Percentiles rank a stretch among this genome's conserved stretches.
Evolutionary conservation across 495 filamentous ascomycete genomes (phyloP).

Genomic region (Xylaria grammica): DNA sequence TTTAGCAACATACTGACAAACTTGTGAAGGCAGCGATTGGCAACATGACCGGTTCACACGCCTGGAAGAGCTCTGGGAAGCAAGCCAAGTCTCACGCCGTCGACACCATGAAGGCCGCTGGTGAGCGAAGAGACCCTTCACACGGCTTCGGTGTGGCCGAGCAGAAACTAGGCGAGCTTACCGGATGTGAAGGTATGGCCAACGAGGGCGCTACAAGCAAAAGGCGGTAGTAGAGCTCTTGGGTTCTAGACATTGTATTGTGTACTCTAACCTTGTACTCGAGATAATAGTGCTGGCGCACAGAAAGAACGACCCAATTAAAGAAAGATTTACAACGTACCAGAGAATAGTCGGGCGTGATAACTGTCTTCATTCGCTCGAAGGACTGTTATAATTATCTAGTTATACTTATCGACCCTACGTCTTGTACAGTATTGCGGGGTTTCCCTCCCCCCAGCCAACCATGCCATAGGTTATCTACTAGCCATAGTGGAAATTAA

Average conservation of each 20-base stretch:
- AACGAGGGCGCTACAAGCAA: slow-evolving; percentile 49
- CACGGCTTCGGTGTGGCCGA: slow-evolving; percentile 51
- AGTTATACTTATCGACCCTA: too few species aligned
- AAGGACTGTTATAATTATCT: too few species aligned
- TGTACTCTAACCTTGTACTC: background rate
- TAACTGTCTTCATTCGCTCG: too few species aligned
- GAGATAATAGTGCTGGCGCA: too few species aligned
- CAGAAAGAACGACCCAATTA: too few species aligned
- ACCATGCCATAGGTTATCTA: too few species aligned
- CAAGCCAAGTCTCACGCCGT: slow-evolving; percentile 53
- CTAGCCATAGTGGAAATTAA: too few species aligned
- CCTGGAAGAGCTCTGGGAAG: slow-evolving; percentile 51
- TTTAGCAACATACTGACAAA: background rate
- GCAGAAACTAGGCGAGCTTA: slow-evolving; percentile 47
- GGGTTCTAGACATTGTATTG: background rate
- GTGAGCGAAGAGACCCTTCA: slow-evolving; percentile 45
- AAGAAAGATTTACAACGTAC: too few species aligned
- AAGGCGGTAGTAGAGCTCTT: slow-evolving; percentile 17
- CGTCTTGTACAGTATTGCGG: too few species aligned
- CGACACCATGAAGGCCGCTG: slow-evolving; percentile 46
- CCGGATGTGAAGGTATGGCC: slow-evolving; percentile 54
- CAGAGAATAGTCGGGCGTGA: too few species aligned
- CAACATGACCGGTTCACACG: slow-evolving; percentile 46
- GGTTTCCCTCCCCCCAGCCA: too few species aligned
- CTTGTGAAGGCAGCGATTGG: slow-evolving; percentile 44